phyloP scores from a whole-genome alignment of 2,329 filamentous ascomycete genomes.

The Plectosphaerella plurivora region DNA sequence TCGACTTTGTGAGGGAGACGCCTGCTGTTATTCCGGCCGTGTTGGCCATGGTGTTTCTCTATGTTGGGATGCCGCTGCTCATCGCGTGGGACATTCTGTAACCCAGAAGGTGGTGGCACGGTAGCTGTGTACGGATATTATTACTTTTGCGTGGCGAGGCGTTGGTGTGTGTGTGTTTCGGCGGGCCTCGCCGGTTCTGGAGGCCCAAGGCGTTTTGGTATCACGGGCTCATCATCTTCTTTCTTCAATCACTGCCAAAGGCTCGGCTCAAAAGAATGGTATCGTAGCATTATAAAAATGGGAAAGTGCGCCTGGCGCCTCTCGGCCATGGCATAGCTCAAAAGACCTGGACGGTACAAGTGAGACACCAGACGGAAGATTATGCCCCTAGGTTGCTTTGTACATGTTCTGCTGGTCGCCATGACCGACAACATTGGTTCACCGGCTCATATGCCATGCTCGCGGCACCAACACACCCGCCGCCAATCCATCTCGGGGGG shows the following conservation, averaged over 20 bases:
- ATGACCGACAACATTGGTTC: not conserved
- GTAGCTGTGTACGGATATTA: not conserved
- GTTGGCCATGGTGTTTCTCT: conserved; percentile 1
- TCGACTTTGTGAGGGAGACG: not conserved
- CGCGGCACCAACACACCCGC: too few species aligned
- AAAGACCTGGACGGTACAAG: too few species aligned
- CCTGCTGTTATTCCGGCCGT: not conserved
- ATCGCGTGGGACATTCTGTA: not conserved
- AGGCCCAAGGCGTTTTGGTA: too few species aligned
- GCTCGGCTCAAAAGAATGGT: not conserved
- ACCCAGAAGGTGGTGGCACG: not conserved
- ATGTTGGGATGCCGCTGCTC: not conserved
- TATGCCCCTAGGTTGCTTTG: not conserved
- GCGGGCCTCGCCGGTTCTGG: not conserved
- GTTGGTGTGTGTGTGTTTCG: not conserved
- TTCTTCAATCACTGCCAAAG: not conserved
- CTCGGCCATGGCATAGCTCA: not conserved
- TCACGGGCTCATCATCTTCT: not conserved
- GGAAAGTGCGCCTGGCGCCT: not conserved
- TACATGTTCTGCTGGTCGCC: not conserved
- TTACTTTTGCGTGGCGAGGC: not conserved
- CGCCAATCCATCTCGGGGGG: too few species aligned
- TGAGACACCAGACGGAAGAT: not conserved
- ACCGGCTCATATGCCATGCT: too few species aligned
- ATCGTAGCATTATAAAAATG: conserved; percentile 1